Base-by-base conservation (phyloP, 2,329 filamentous ascomycete genomes). In the Neonectria faginata region DNA sequence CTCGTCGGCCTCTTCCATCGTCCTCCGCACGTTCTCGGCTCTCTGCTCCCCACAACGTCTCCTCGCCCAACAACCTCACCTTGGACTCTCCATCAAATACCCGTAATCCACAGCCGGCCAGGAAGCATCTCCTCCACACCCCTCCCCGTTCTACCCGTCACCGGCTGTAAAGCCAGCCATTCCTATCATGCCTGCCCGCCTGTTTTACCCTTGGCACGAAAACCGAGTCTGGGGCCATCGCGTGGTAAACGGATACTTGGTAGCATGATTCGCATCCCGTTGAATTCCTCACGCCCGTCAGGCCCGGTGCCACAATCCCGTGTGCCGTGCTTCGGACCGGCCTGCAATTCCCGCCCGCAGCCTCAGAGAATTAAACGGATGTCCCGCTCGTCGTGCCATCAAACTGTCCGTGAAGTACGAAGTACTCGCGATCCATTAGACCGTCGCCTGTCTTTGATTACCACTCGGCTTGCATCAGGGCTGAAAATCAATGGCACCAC, bases 401-500 rank as follows among this genome's bases (percentile, higher is more conserved):
- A 14, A 29, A 22, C 12, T 41, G 16, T 3, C 39, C 8, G 39
- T n/a, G 12, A 16, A 36, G 33, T 16, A 36, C 33, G 33, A 36
- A 36, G 50, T 18, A 41, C 14, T 53, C 11, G n/a, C 20, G 18
- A 39, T 18, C 51, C 45, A 39, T 41, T 22, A 36, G 12, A 14
- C 22, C 20, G 25, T 42, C 27, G 45, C 25, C 14, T 47, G 8
- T 31, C 20, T 20, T 18, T 31, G 45, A 36, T 22, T 6, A 52
- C 36, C 14, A 12, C 29, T 25, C 36, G 12, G 50, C 56, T 64
- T 68, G 60, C 60, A 62, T 60, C 47, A 36, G 58, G 44, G 57
- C 62, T 67, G 65, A 62, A 58, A 67, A 57, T 60, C 45, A 33
- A 65, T 66, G 53, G 65, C 48, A 65, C 63, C 52, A 67, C 62